These are phyloP conservation scores for Sesbania bispinosa DNA, from an alignment of 306 rosid genomes.

Conservation along the genomic window DNA sequence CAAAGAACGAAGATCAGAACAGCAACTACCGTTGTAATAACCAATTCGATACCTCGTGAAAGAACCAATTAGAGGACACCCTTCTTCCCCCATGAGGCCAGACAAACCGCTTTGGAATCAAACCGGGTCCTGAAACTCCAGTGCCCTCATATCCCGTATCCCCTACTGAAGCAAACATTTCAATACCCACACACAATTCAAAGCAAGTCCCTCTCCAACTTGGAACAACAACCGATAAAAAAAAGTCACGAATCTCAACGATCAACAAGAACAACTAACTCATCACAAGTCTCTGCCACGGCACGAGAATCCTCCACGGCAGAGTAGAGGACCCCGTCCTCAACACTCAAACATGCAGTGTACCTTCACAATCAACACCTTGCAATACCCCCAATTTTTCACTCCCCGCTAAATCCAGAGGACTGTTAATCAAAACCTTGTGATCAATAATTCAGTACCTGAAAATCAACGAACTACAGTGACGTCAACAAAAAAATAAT, in stretches of 20 bases:
- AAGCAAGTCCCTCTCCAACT: no score
- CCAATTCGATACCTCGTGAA: constrained; percentile 54
- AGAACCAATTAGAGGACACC: constrained; percentile 63
- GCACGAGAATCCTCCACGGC: constrained; percentile 61
- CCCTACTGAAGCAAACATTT: constrained; percentile 60
- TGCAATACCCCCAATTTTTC: not conserved
- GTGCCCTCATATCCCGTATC: constrained; percentile 44
- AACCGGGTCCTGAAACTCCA: constrained; percentile 47
- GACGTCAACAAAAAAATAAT: not conserved
- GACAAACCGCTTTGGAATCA: constrained; percentile 55
- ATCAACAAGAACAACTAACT: not conserved
- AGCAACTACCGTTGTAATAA: not conserved
- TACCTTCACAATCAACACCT: constrained; percentile 28
- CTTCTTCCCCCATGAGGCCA: constrained; percentile 85
- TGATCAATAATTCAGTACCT: constrained; percentile 38
- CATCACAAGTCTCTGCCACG: constrained; percentile 22
- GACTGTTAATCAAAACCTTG: constrained; percentile 23
- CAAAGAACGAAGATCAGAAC: not conserved
- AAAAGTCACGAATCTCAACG: constrained; percentile 19
- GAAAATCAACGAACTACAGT: constrained; percentile 39
- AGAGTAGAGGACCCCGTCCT: constrained; percentile 78
- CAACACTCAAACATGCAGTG: constrained; percentile 54
- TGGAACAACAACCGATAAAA: not conserved
- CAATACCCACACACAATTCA: not conserved
- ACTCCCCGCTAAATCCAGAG: constrained; percentile 18